These are phyloP conservation scores for Davidsoniella australis DNA, from an alignment of 2,329 filamentous ascomycete genomes.

Conservation along the genomic window DNA sequence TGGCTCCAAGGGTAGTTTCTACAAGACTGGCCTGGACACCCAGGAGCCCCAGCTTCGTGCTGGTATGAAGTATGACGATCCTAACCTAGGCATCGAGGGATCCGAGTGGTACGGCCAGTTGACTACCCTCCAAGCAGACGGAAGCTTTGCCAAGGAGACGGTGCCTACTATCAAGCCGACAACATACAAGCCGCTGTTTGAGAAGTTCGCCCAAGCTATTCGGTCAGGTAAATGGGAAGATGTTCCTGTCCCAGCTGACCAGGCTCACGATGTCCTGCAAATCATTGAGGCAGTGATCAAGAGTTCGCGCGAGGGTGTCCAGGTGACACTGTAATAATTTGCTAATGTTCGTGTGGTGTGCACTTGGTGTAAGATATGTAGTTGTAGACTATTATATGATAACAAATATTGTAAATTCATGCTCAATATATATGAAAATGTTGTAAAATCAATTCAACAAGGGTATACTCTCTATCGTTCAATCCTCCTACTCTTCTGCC, in stretches of 20 bases:
- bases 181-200: slow-evolving; percentile 55
- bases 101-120: slow-evolving; percentile 40
- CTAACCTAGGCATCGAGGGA: slow-evolving; percentile 45
- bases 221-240: slow-evolving; percentile 30
- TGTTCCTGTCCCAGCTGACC: slow-evolving; percentile 33
- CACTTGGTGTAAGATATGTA: no score
- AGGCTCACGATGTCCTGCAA: slow-evolving; percentile 35
- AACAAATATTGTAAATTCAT: not conserved
- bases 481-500: not conserved
- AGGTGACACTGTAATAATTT: slow-evolving; percentile 19
- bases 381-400: not conserved
- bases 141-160: slow-evolving; percentile 30
- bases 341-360: no score
- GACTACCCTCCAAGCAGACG: slow-evolving; percentile 35
- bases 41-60: slow-evolving; percentile 59
- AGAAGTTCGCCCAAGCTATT: slow-evolving; percentile 31
- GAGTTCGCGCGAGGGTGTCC: slow-evolving; percentile 30
- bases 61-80: slow-evolving; percentile 43
- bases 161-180: slow-evolving; percentile 43
- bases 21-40: slow-evolving; percentile 52
- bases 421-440: no score
- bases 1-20: slow-evolving; percentile 57
- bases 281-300: slow-evolving; percentile 35
- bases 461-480: slow-evolving; percentile 8
- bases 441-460: slow-evolving; percentile 1